Conservation (phyloP, 2,329 filamentous ascomycete species). For the Cordyceps javanica region DNA sequence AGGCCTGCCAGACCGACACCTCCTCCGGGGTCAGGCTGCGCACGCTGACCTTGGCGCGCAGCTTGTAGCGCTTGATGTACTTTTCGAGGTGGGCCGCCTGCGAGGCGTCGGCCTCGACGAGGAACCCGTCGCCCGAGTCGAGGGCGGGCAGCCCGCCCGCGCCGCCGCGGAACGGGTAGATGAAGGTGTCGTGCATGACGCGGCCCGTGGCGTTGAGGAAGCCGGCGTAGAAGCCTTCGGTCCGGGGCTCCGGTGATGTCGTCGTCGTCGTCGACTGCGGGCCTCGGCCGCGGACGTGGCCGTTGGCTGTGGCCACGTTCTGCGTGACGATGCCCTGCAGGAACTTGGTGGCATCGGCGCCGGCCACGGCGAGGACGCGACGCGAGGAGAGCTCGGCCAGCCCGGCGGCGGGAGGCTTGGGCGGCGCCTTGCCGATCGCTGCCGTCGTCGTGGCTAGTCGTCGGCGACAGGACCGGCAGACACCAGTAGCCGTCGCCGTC, state of each 20-base stretch:
- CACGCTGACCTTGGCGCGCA: constrained; percentile 72
- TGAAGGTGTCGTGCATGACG: constrained; percentile 81
- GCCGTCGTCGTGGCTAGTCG: constrained; percentile 22
- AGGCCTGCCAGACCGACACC: constrained; percentile 64
- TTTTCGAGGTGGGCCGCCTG: constrained; percentile 57
- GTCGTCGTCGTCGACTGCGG: background rate
- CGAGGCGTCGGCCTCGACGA: constrained; percentile 75
- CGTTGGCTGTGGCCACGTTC: constrained; percentile 29
- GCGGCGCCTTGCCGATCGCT: constrained; percentile 20
- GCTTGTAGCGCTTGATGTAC: constrained; percentile 78
- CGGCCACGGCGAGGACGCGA: constrained; percentile 71
- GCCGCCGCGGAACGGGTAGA: constrained; percentile 57
- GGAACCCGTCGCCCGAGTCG: constrained; percentile 34
- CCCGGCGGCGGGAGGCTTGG: constrained; percentile 39
- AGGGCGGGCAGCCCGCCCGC: constrained; percentile 18
- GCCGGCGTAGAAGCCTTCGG: constrained; percentile 64
- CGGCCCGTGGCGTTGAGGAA: constrained; percentile 84
- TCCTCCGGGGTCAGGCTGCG: constrained; percentile 60
- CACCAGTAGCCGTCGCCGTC: constrained; percentile 15
- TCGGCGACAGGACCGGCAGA: constrained; percentile 27
- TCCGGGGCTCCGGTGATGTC: constrained; percentile 21
- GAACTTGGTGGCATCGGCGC: constrained; percentile 74
- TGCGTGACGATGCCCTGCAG: constrained; percentile 83
- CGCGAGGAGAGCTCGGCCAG: constrained; percentile 62
- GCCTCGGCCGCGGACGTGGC: constrained; percentile 19